Conservation (phyloP, 2,329 filamentous ascomycete genomes). For the Phaeosphaeriaceae sp. region DNA sequence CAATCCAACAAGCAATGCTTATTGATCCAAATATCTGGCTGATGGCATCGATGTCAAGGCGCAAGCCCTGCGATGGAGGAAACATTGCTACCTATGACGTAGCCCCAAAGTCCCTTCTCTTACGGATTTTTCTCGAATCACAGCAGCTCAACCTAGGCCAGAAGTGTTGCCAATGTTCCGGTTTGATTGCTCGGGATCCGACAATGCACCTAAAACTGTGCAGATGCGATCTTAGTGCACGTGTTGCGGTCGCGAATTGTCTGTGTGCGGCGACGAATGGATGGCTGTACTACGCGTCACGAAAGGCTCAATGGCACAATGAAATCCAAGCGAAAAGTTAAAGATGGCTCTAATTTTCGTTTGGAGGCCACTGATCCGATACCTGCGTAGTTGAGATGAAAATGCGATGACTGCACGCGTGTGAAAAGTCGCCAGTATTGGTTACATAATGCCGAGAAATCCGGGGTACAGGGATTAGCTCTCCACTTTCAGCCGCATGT, state of each 20-base stretch:
- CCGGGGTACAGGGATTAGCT: slow-evolving; percentile 23
- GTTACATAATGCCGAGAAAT: slow-evolving; percentile 28
- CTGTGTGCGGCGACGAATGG: background rate
- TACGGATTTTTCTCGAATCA: background rate
- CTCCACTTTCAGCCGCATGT: slow-evolving; percentile 20
- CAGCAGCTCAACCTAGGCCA: background rate
- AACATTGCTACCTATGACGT: slow-evolving; percentile 55
- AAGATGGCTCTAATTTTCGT: background rate
- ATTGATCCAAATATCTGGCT: slow-evolving; percentile 95
- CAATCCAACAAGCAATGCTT: slow-evolving; percentile 94
- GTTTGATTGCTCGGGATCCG: background rate
- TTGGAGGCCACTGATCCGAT: background rate
- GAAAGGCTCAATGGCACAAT: background rate
- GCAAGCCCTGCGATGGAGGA: slow-evolving; percentile 62
- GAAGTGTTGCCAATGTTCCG: background rate
- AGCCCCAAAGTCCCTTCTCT: slow-evolving; percentile 16
- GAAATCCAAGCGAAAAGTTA: background rate
- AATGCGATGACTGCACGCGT: slow-evolving; percentile 21
- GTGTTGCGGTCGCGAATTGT: background rate
- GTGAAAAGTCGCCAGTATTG: slow-evolving; percentile 22
- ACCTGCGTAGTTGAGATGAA: background rate
- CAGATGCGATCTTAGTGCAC: background rate
- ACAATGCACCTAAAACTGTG: too few species aligned
- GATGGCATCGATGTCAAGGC: slow-evolving; percentile 86
- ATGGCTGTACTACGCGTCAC: background rate